These are phyloP conservation scores for Pisolithus microcarpus DNA, from an alignment of 768 basidiomycete genomes.

Conservation along the genomic window DNA sequence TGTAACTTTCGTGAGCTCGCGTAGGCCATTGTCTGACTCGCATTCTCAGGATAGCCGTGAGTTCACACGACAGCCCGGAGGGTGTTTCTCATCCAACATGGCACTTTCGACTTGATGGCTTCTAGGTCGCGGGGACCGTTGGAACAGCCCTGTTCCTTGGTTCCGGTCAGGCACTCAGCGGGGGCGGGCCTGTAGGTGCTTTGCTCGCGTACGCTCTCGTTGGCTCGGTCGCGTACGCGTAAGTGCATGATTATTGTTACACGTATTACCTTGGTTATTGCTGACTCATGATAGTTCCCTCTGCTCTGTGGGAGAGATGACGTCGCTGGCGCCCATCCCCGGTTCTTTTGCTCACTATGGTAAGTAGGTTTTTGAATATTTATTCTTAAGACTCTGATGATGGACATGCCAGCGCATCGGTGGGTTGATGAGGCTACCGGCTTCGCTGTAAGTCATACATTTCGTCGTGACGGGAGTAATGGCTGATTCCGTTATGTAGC, in stretches of 20 bases:
- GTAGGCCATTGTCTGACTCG: not conserved
- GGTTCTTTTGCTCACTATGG: conserved; percentile 74
- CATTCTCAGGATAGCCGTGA: too few relatives aligned
- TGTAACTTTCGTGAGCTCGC: conserved; percentile 34
- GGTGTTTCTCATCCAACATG: not conserved
- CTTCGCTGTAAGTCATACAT: conserved; percentile 41
- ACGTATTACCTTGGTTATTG: not conserved
- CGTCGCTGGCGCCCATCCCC: conserved; percentile 70
- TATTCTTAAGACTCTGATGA: not conserved
- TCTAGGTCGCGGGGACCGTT: conserved; percentile 40
- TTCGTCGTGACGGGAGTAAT: not conserved
- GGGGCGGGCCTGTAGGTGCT: conserved; percentile 61
- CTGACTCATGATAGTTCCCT: conserved; percentile 35
- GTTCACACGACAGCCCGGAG: too few relatives aligned
- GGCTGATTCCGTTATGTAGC: not conserved
- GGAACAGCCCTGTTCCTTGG: conserved; percentile 72
- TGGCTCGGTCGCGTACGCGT: conserved; percentile 61
- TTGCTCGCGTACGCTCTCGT: conserved; percentile 58
- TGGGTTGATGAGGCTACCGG: conserved; percentile 57
- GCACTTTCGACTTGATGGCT: not conserved
- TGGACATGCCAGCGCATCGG: conserved; percentile 34
- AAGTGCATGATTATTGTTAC: conserved; percentile 25
- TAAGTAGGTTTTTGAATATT: conserved; percentile 13
- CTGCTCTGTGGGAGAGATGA: conserved; percentile 71
- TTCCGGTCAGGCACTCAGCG: conserved; percentile 52